Conservation (phyloP, 495 filamentous ascomycete genomes). For the Penicillium paxilli region DNA sequence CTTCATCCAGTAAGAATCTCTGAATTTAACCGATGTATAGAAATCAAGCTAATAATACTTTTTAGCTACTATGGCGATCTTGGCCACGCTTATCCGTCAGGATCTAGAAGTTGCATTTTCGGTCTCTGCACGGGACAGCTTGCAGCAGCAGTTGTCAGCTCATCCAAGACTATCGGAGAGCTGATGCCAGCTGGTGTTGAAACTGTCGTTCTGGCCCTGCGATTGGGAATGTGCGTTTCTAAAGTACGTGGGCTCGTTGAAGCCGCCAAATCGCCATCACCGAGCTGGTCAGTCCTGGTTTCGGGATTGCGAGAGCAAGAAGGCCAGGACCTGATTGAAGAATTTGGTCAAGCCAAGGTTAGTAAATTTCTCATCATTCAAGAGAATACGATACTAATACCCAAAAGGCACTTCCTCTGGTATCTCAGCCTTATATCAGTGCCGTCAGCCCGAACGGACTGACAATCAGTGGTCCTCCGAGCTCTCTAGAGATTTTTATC, state of each 20-base stretch:
- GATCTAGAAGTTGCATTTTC: conserved; percentile 46
- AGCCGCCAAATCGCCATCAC: conserved; percentile 18
- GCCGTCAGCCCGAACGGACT: conserved; percentile 68
- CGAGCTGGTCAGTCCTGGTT: conserved; percentile 42
- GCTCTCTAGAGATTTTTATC: conserved; percentile 58
- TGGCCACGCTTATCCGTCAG: conserved; percentile 46
- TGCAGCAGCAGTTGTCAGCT: conserved; percentile 70
- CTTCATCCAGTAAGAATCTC: conserved; percentile 68
- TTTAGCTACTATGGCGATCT: conserved; percentile 51
- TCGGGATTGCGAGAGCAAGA: conserved; percentile 34
- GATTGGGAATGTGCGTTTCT: conserved; percentile 62
- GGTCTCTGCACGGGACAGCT: conserved; percentile 71
- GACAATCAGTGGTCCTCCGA: conserved; percentile 78
- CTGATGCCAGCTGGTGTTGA: conserved; percentile 69
- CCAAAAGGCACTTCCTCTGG: conserved; percentile 55
- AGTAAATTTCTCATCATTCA: conserved; percentile 36
- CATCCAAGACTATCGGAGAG: conserved; percentile 64
- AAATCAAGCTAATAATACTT: conserved; percentile 2
- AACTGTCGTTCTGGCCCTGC: conserved; percentile 70
- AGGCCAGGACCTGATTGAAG: conserved; percentile 26
- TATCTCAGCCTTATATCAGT: conserved; percentile 70
- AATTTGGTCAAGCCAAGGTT: conserved; percentile 39
- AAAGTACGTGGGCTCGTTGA: conserved; percentile 39
- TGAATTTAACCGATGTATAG: background rate
- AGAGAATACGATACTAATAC: conserved; percentile 19